Conservation (phyloP, 768 basidiomycete genomes). For the Lentinula raphanica region DNA sequence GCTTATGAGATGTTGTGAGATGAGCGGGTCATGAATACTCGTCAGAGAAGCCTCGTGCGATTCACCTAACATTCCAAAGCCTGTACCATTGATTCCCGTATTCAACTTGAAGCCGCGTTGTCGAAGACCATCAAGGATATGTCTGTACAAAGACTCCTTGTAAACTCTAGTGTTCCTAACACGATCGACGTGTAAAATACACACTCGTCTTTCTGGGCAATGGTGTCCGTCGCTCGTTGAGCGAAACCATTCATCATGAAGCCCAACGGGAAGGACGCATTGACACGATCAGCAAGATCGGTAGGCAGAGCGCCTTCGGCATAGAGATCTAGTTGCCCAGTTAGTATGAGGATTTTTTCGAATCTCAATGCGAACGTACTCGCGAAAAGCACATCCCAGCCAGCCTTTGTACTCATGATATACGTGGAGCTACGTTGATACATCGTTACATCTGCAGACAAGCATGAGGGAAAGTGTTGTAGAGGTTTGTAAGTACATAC, state of each 20-base stretch:
- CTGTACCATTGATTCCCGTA: constrained; percentile 37
- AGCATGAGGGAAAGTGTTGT: background rate
- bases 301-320: constrained; percentile 42
- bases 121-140: constrained; percentile 41
- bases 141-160: constrained; percentile 26
- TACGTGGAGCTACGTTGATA: constrained; percentile 51
- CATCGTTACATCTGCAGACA: constrained; percentile 36
- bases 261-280: constrained; percentile 39
- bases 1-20: constrained; percentile 14
- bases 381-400: constrained; percentile 19
- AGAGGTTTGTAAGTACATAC: constrained; percentile 11
- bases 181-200: too few species aligned
- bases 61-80: constrained; percentile 27
- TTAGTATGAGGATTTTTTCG: background rate
- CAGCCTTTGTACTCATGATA: constrained; percentile 41
- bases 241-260: constrained; percentile 14
- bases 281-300: constrained; percentile 47
- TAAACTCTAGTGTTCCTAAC: too few species aligned
- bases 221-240: constrained; percentile 27
- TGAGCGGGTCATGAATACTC: background rate
- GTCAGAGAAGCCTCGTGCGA: background rate
- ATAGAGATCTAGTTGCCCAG: constrained; percentile 21
- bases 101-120: constrained; percentile 43
- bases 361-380: constrained; percentile 10
- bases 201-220: constrained; percentile 40